These are phyloP conservation scores for Pyricularia grisea DNA, from an alignment of 2,329 filamentous ascomycete species.

Conservation along the genomic window DNA sequence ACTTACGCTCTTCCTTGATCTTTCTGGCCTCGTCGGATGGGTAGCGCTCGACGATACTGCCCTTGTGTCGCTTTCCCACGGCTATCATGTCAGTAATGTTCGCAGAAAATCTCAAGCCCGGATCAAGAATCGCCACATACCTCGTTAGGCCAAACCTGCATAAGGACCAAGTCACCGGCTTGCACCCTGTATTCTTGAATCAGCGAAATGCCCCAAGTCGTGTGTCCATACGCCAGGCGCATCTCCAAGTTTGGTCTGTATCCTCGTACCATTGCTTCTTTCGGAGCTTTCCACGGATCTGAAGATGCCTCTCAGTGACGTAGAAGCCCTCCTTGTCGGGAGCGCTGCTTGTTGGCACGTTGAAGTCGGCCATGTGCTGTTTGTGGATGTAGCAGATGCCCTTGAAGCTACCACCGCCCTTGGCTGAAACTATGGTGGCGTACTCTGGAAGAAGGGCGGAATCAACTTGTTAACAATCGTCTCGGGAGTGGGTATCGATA, in stretches of 20 bases:
- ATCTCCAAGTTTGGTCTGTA: background rate
- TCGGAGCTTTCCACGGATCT: slow-evolving; percentile 79
- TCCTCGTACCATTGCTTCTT: slow-evolving; percentile 80
- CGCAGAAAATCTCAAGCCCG: background rate
- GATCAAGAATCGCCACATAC: background rate
- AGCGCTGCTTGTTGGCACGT: background rate
- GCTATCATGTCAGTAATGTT: background rate
- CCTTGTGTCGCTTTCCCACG: slow-evolving; percentile 45
- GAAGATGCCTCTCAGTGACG: slow-evolving; percentile 67
- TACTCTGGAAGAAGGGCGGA: background rate
- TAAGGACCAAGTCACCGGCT: background rate
- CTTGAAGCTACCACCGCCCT: slow-evolving; percentile 73
- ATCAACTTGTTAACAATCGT: slow-evolving; percentile 2
- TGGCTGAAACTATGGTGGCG: slow-evolving; percentile 68
- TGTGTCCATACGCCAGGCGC: background rate
- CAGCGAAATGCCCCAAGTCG: background rate
- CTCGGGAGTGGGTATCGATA: background rate
- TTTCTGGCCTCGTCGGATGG: slow-evolving; percentile 89
- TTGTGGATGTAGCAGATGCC: slow-evolving; percentile 25
- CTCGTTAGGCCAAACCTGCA: slow-evolving; percentile 1
- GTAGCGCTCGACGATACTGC: slow-evolving; percentile 92
- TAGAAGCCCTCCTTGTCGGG: slow-evolving; percentile 1
- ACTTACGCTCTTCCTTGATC: slow-evolving; percentile 69
- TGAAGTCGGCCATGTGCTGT: slow-evolving; percentile 1
- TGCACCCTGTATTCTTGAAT: background rate